These are phyloP conservation scores for Penicillium coprophilum DNA, from an alignment of 495 filamentous ascomycete species.

Conservation along the genomic window DNA sequence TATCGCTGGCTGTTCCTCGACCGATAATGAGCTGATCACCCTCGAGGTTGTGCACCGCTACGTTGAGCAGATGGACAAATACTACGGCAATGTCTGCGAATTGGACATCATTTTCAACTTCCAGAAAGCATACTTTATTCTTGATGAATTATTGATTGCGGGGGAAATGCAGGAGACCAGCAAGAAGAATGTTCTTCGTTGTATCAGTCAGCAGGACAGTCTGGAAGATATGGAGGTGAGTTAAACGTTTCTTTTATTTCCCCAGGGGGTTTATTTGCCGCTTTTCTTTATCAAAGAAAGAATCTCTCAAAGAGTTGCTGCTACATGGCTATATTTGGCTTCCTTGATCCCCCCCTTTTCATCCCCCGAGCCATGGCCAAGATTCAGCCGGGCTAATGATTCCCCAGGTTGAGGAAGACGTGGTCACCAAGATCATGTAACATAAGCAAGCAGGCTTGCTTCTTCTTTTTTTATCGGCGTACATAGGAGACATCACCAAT, in stretches of 20 bases:
- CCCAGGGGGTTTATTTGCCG: not conserved
- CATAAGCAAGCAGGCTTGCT: constrained; percentile 25
- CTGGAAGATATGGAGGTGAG: constrained; percentile 97
- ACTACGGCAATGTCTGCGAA: constrained; percentile 99
- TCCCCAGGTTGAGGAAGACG: constrained; percentile 88
- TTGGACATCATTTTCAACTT: constrained; percentile 99
- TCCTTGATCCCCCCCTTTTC: not conserved
- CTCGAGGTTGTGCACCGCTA: constrained; percentile 98
- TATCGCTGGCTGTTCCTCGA: constrained; percentile 92
- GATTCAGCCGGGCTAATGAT: constrained; percentile 55
- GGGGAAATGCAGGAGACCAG: constrained; percentile 99
- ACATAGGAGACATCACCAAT: constrained; percentile 36
- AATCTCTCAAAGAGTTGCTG: constrained; percentile 1
- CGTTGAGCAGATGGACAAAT: constrained; percentile 99
- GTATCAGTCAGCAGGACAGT: constrained; percentile 92
- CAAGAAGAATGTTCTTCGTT: constrained; percentile 96
- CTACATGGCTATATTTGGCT: constrained; percentile 2
- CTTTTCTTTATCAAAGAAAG: not conserved
- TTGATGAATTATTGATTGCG: constrained; percentile 92
- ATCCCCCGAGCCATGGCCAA: constrained; percentile 12
- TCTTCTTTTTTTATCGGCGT: constrained; percentile 23
- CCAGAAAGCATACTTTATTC: constrained; percentile 98
- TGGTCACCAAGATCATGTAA: constrained; percentile 93
- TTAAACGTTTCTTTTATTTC: constrained; percentile 22
- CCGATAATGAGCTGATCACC: constrained; percentile 96